Evolutionary conservation across 2,329 filamentous ascomycete genomes (phyloP).

Genomic region (Zopfia rhizophila): DNA sequence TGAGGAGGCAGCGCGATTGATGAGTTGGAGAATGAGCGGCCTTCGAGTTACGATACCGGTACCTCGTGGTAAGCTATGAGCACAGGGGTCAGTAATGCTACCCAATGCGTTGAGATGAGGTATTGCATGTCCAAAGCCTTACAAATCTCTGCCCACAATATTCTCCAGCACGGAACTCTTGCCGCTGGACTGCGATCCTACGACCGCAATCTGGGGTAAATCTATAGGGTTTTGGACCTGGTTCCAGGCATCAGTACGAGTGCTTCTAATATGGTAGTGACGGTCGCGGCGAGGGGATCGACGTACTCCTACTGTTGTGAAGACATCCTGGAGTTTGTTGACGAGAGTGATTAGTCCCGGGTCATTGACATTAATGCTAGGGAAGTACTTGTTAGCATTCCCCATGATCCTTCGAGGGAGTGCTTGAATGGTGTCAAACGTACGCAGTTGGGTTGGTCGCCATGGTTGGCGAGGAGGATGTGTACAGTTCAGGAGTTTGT

Average conservation of each 20-base stretch:
- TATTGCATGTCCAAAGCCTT: conserved; percentile 55
- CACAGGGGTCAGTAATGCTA: conserved; percentile 35
- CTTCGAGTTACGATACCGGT: conserved; percentile 97
- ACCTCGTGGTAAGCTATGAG: conserved; percentile 85
- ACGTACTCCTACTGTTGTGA: conserved; percentile 90
- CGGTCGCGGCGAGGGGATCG: conserved; percentile 10
- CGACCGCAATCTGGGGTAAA: conserved; percentile 96
- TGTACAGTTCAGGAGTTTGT: conserved; percentile 3
- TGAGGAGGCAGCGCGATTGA: conserved; percentile 78
- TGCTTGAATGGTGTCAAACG: conserved; percentile 27
- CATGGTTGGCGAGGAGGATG: conserved; percentile 44
- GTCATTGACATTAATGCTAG: conserved; percentile 77
- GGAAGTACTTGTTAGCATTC: conserved; percentile 37
- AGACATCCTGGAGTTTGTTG: conserved; percentile 99
- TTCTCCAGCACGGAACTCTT: conserved; percentile 99
- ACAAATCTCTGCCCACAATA: conserved; percentile 99
- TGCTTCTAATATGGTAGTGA: conserved; percentile 1
- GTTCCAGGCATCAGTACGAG: conserved; percentile 42
- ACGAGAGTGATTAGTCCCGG: conserved; percentile 81
- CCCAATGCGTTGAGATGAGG: conserved; percentile 14
- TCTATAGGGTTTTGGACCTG: conserved; percentile 99
- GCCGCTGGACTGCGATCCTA: conserved; percentile 97
- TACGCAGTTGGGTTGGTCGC: conserved; percentile 55
- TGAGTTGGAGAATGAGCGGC: conserved; percentile 95
- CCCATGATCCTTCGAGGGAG: conserved; percentile 20